Evolutionary conservation across 2,329 filamentous ascomycete genomes (phyloP), one percentile per base, ranked within the genome.

Genomic region (Claviceps quebecensis): DNA sequence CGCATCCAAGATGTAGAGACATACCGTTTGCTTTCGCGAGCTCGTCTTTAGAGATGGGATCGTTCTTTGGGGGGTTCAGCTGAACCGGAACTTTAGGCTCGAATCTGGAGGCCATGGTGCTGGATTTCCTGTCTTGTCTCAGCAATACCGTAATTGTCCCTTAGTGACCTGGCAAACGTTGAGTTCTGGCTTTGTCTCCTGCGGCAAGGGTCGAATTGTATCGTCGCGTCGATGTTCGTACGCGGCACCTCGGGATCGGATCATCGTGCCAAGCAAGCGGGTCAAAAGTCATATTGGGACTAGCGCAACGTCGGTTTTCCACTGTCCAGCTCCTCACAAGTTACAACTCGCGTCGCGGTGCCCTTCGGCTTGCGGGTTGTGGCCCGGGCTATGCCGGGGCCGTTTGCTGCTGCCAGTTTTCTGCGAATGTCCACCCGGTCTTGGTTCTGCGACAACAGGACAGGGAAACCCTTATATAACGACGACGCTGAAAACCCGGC

Each of bases 11-110:
- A 36, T n/a, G 9, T 34, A 5, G 17, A 45, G 5, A 46, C 81
- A 61, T 74, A 95, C 93, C 93, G 65, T 93, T 81, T 60, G 87
- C 88, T 65, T 85, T 84, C 40, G 83, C 75, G 55, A 98, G 76
- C 60, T 91, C 82, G 53, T 93, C 86, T 1, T 76, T 62, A n/a
- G 83, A 82, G 60, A 98, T 96, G 39, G 79, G 78, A 61, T 96
- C 90, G 63, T 88, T 78, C 71, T 94, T 97, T 14, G 93, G 93
- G 39, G 88, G 84, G 53, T 84, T 75, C 53, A 98, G 79, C 52
- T 82, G 70, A 54, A 93, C 83, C 3, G 86, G 77, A 29, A 72
- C 71, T 69, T 93, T 94, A 44, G 88, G 87, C 65, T 86, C 84
- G 61, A 94, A 94, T 59, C 78, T 84, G 56, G 75, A 77, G 54